Conservation (phyloP, 306 rosid genomes). For the Fragaria ananassa region DNA sequence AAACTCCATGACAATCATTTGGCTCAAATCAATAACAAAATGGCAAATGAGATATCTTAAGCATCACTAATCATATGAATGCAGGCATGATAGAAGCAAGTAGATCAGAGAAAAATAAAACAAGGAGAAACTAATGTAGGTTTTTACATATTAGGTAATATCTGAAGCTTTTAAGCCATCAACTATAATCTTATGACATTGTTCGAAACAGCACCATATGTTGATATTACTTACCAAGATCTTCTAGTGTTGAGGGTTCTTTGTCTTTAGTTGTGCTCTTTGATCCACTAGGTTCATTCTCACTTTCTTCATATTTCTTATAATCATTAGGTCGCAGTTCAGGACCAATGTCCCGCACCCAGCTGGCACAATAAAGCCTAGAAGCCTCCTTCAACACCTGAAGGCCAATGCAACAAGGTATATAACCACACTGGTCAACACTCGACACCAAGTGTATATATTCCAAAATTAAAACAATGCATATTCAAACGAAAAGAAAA, state of each 20-base stretch:
- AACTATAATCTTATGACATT: background rate
- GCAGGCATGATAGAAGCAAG: background rate
- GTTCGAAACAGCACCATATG: conserved; percentile 9
- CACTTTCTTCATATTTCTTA: conserved; percentile 52
- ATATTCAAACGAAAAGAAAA: background rate
- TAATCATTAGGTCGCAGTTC: conserved; percentile 83
- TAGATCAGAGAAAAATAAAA: background rate
- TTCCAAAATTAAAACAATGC: background rate
- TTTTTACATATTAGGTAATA: no score
- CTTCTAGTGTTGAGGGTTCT: conserved; percentile 76
- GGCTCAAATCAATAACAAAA: background rate
- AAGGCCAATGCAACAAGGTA: conserved; percentile 4
- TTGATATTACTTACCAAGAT: conserved; percentile 57
- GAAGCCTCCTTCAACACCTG: conserved; percentile 81
- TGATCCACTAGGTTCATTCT: conserved; percentile 34
- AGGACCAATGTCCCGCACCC: conserved; percentile 93
- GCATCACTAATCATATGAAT: background rate
- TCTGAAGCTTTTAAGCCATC: background rate
- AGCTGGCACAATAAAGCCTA: conserved; percentile 83
- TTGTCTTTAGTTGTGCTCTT: conserved; percentile 43
- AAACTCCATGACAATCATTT: background rate
- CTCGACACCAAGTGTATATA: no score
- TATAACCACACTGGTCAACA: background rate
- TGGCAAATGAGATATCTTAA: background rate
- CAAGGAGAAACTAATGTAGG: background rate